Base-by-base conservation (phyloP, 1,284 basidiomycete genomes). In the Austroboletus novae-zelandiae region DNA sequence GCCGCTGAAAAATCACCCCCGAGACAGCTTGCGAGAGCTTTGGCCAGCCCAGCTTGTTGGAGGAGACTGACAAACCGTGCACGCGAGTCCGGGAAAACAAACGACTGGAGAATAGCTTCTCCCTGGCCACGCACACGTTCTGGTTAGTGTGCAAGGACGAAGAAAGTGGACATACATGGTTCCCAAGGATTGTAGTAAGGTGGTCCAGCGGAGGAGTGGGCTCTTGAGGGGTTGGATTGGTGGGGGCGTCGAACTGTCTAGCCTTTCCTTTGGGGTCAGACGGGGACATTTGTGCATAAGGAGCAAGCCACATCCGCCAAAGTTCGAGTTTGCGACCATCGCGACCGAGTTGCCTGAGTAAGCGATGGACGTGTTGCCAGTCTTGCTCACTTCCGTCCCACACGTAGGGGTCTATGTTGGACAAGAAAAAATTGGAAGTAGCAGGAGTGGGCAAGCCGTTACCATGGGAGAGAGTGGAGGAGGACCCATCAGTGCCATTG, bases 291-390 rank as follows among this genome's bases (percentile, higher is more conserved):
- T 35, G 53, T 6, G 39, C 42, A 40, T 53, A 46, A 40, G 69
- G 67, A 0, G 67, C 70, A 17, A 85, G 73, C 89, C 89, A 91
- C 25, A 70, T 61, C 52, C 71, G 73, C 88, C 89, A 91, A 11
- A 85, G 62, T 52, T 91, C 88, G 17, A 91, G 72, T 61, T 81
- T 84, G 48, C 77, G 75, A 4, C 89, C 86, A 57, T 91, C 88
- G 32, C 78, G 73, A 27, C 75, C 76, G 30, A 82, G 71, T 0
- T 62, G 65, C 54, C 69, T 75, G 72, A 89, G 74, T 20, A 80
- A 66, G n/a, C 60, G 52, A 45, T 73, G 78, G 55, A 80, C 81
- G 45, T 80, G 71, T 10, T 69, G 65, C 88, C 88, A 91, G 54
- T 89, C 83, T 4, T 65, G 73, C 25, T 79, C 76, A 44, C 57